Evolutionary conservation across 1,284 basidiomycete species (phyloP), one percentile per base, ranked within the genome.

Genomic region (Laetiporus sulphureus): DNA sequence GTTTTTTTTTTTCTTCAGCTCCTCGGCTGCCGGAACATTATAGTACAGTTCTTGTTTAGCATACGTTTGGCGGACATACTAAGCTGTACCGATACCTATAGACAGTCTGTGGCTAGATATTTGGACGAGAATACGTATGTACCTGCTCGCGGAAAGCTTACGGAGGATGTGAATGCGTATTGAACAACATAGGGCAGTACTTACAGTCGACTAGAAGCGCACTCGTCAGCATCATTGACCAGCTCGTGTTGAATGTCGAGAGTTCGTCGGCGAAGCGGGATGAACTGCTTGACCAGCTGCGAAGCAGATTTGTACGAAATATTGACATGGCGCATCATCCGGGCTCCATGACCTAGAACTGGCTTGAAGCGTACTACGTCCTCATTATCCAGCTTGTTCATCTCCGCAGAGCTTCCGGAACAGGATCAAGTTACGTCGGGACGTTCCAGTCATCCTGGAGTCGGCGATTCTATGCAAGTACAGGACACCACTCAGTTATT

Each of bases 381-480:
- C 33, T 55, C 50, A 10, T 44, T 48, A 15, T 29, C 41, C 29
- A 53, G 48, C 41, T 55, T 48, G 6, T 41, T 48, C 58, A 18
- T 73, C 70, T 8, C 75, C 75, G 48, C 75, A 77, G 8, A 77
- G 60, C 42, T 68, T 65, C 33, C 69, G 60, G 55, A 77, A 74
- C 55, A 75, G 65, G 30, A 60, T 60, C 43, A 76, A 73, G 53
- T 71, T 77, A 33, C 70, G 67, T 18, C 62, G 61, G n/a, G 71
- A 70, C 19, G 69, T 69, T 21, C 74, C 73, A 30, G 69, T 70
- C 52, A 77, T 64, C 19, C 72, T 59, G 54, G 65, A 60, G 48
- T 77, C 75, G 37, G 71, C 66, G 47, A 77, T 77, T 4, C 71
- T 66, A 48, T 77, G 74, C 58, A 75, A 62, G 57, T 77, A 77